Base-by-base conservation (phyloP, 106 monocot genomes). In the Cymbidium sinense region DNA sequence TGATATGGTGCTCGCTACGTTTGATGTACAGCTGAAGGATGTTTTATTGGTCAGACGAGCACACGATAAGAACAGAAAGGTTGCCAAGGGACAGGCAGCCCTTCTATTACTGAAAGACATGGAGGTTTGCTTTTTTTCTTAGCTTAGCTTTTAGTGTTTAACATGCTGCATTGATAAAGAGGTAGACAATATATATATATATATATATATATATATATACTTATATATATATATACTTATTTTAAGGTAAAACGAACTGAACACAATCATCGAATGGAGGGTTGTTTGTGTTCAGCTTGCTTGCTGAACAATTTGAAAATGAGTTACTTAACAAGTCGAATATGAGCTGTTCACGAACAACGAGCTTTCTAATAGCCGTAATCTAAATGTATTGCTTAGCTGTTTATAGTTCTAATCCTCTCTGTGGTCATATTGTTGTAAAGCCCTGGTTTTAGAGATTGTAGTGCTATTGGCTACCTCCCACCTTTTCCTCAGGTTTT, bases 71-170 rank as follows among this genome's bases (percentile, higher is more conserved):
- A 90, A 64, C 29, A 87, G 64, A 81, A 94, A 89, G 43, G 81
- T 76, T 75, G 94, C 98, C 12, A 95, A 92, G 87, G 94, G 85
- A 55, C 81, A 89, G 61, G 98, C 98, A 34, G 90, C 98, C 72
- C 61, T 80, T 33, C 77, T 87, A 7, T 75, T 99, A 64, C 50
- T 99, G 80, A 91, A 88, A 77, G 93, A 99, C 76, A 71, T 99
- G 21, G 83, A 92, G 92, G 98, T 94, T 71, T 81, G 86, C 4
- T 39, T 71, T 71, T 9, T 39, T 71, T 71, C 71, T 39, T 37
- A 8, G 36, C 71, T 39, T 71, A 67, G 17, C 33, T 67, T 62
- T 62, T 67, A 34, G 13, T 67, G 33, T 67, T 54, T 54, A 67
- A 67, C 33, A 33, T 67, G 67, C 67, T 67, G 33, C 30, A 18